phyloP scores from a whole-genome alignment of 805 yeast genomes.

The Candida nitratophila region DNA sequence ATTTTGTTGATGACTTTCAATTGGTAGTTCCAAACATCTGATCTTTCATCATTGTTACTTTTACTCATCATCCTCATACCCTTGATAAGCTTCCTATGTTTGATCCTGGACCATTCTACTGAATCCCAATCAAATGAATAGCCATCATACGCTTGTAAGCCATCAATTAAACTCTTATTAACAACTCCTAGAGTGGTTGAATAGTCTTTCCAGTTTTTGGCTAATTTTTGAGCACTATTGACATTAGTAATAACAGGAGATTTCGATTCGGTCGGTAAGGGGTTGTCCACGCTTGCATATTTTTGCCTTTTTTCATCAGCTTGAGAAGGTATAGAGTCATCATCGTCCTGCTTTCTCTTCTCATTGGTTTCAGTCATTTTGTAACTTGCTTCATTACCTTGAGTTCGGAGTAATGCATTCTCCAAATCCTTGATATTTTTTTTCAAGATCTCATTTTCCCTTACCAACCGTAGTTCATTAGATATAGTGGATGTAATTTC shows the following conservation, averaged over 20 bases:
- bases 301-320: not conserved
- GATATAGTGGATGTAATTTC: constrained; percentile 20
- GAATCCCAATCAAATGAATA: constrained; percentile 18
- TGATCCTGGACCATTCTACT: constrained; percentile 20
- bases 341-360: not conserved
- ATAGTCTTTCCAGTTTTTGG: constrained; percentile 19
- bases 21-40: constrained; percentile 21
- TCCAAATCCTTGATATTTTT: constrained; percentile 20
- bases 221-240: not conserved
- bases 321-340: too few species aligned
- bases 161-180: constrained; percentile 17
- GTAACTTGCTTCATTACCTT: not conserved
- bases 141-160: constrained; percentile 16
- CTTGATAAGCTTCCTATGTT: not conserved
- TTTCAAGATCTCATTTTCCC: constrained; percentile 21
- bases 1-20: constrained; percentile 11
- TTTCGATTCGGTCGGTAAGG: too few species aligned
- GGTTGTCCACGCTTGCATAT: too few species aligned
- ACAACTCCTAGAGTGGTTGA: constrained; percentile 17
- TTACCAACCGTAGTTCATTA: constrained; percentile 14
- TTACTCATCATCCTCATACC: constrained; percentile 6
- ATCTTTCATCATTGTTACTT: constrained; percentile 12
- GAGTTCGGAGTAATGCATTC: constrained; percentile 1
- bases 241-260: too few species aligned
- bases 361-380: not conserved